A percentile compares a stretch with the other conserved stretches of the same genome.
These are phyloP conservation scores for Suillus luteus DNA, from an alignment of 768 basidiomycete genomes.

Conservation along the genomic window DNA sequence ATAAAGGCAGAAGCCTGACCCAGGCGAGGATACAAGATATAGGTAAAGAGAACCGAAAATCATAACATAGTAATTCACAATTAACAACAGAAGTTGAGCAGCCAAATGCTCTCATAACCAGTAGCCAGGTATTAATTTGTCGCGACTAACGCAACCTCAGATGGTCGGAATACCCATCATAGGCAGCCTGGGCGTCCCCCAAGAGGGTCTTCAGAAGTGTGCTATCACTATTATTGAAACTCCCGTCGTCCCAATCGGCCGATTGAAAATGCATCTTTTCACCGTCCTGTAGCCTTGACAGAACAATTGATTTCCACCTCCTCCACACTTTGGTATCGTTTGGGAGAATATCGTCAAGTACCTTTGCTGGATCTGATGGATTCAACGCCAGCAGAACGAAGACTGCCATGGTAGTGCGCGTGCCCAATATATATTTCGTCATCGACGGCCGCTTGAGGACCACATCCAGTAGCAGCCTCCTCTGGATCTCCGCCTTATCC, in stretches of 20 bases:
- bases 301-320: constrained; percentile 25
- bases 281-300: constrained; percentile 18
- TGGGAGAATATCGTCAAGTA: constrained; percentile 28
- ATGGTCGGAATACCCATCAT: constrained; percentile 23
- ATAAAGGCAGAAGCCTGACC: not conserved
- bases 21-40: not conserved
- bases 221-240: constrained; percentile 20
- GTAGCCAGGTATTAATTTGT: not conserved
- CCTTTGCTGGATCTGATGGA: constrained; percentile 22
- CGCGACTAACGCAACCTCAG: not conserved
- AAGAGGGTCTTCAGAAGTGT: constrained; percentile 27
- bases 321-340: constrained; percentile 35
- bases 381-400: constrained; percentile 27
- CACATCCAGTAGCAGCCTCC: constrained; percentile 23
- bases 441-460: constrained; percentile 27
- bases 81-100: not conserved
- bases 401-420: constrained; percentile 28
- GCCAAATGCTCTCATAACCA: not conserved
- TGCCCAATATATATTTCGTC: constrained; percentile 29
- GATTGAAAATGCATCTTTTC: constrained; percentile 27
- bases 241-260: constrained; percentile 25
- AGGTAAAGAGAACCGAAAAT: not conserved
- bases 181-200: constrained; percentile 27
- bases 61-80: not conserved
- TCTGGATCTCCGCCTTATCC: constrained; percentile 37